phyloP scores from a whole-genome alignment of 73 alveolate species.

The Halteria grandinella region DNA sequence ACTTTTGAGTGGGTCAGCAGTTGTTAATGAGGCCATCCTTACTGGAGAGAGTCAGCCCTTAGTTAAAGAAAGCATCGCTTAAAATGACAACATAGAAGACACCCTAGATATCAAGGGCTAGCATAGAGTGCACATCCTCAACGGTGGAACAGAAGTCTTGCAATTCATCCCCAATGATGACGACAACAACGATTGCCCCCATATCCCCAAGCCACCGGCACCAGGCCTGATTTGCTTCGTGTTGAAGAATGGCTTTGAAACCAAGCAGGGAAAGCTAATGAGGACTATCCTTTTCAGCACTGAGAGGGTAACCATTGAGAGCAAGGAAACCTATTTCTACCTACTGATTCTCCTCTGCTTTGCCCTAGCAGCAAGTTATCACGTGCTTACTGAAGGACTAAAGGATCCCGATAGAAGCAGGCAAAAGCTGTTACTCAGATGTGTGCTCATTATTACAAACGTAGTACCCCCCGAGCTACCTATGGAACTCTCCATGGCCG shows the following conservation, averaged over 20 bases:
- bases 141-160: conserved; percentile 92
- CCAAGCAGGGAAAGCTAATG: conserved; percentile 96
- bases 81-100: conserved; percentile 71
- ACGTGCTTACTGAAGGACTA: conserved; percentile 90
- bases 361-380: conserved; percentile 90
- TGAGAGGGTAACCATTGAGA: conserved; percentile 94
- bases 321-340: conserved; percentile 92
- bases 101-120: conserved; percentile 75
- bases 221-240: conserved; percentile 85
- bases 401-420: conserved; percentile 88
- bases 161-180: conserved; percentile 63
- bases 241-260: conserved; percentile 92
- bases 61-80: conserved; percentile 80
- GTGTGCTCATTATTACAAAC: conserved; percentile 96
- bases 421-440: conserved; percentile 92
- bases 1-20: conserved; percentile 85
- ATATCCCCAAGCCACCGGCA: conserved; percentile 73
- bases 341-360: conserved; percentile 86
- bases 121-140: conserved; percentile 81
- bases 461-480: conserved; percentile 99
- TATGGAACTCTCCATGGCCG: conserved; percentile 98
- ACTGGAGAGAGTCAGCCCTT: conserved; percentile 98
- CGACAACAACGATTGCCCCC: conserved; percentile 58
- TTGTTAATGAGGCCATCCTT: conserved; percentile 94
- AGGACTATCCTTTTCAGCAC: conserved; percentile 92